These are phyloP conservation scores for Globisporangium megalacanthum DNA, from an alignment of 352 stramenopile genomes.

Conservation along the genomic window DNA sequence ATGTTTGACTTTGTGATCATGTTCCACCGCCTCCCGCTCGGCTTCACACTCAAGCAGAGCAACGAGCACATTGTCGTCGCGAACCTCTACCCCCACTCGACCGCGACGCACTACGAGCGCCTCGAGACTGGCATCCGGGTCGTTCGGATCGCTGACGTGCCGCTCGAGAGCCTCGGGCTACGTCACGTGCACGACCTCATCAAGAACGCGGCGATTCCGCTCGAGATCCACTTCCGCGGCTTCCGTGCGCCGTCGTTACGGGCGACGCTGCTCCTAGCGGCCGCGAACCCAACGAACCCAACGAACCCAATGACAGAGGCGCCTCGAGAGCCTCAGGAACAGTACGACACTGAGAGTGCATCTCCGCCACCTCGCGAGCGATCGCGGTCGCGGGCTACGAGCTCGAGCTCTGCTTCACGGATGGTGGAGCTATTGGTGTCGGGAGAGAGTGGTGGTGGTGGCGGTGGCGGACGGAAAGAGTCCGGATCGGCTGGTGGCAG, in stretches of 20 bases:
- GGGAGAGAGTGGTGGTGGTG: background rate
- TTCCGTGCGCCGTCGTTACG: conserved; percentile 24
- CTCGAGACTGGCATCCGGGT: conserved; percentile 66
- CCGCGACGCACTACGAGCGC: conserved; percentile 66
- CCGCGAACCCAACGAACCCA: conserved; percentile 2
- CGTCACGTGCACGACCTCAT: conserved; percentile 84
- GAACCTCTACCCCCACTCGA: conserved; percentile 80
- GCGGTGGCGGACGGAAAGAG: background rate
- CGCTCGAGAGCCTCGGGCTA: conserved; percentile 56
- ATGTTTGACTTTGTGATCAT: conserved; percentile 66
- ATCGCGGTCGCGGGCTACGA: conserved; percentile 6
- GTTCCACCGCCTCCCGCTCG: conserved; percentile 81
- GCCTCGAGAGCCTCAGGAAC: conserved; percentile 8
- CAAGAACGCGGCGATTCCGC: conserved; percentile 59
- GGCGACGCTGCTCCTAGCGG: conserved; percentile 8
- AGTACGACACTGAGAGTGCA: background rate
- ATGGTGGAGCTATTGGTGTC: conserved; percentile 8
- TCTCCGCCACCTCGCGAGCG: background rate
- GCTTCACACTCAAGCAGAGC: conserved; percentile 82
- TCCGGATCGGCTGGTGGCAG: conserved; percentile 11
- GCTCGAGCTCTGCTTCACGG: background rate
- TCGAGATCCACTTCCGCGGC: conserved; percentile 63
- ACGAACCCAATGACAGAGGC: background rate
- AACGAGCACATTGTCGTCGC: conserved; percentile 71
- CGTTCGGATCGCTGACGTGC: conserved; percentile 58